Evolutionary conservation across 169 alveolate genomes (phyloP).

Genomic region (Cryptosporidium viatorum): DNA sequence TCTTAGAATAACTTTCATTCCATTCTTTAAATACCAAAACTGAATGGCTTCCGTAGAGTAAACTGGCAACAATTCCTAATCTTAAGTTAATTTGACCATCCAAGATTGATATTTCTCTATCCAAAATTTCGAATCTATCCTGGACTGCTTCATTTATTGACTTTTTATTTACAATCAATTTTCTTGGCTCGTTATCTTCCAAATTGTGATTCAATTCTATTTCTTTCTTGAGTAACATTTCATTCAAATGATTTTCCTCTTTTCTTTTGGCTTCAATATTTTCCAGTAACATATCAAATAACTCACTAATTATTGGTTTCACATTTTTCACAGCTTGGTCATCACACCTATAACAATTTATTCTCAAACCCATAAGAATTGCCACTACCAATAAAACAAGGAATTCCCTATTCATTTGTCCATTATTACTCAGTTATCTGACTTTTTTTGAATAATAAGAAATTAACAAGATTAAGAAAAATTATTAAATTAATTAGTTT

Average conservation of each 20-base stretch:
- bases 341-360: neutral
- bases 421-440: neutral
- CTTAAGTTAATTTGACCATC: conserved; percentile 1
- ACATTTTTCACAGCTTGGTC: conserved; percentile 1
- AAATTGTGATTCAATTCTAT: neutral
- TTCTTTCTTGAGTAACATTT: neutral
- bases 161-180: neutral
- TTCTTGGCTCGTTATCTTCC: neutral
- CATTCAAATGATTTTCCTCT: neutral
- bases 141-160: neutral
- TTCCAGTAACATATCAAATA: conserved; percentile 56
- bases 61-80: neutral
- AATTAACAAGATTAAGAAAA: no score
- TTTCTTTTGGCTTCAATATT: conserved; percentile 6
- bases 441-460: no score
- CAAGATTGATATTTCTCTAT: conserved; percentile 12
- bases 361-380: neutral
- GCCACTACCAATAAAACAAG: neutral
- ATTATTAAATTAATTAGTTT: no score
- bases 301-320: conserved; percentile 33
- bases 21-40: conserved; percentile 42
- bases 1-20: conserved; percentile 1
- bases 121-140: neutral
- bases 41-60: neutral
- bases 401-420: neutral